Evolutionary conservation across 495 filamentous ascomycete genomes (phyloP).

Genomic region (Penicillium salamii): DNA sequence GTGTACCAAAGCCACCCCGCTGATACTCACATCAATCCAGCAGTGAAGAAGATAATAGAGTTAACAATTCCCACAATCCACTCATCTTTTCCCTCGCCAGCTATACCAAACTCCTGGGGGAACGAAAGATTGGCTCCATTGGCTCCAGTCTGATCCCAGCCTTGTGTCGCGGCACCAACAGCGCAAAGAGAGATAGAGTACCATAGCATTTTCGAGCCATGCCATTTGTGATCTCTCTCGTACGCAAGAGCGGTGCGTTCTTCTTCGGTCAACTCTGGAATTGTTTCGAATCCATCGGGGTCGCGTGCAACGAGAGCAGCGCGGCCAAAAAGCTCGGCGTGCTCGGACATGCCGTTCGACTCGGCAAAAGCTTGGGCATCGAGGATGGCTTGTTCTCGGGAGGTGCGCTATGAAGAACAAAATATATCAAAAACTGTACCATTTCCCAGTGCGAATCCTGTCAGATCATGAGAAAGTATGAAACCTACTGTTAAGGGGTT

Average conservation of each 20-base stretch:
- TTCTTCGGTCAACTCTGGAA: conserved; percentile 18
- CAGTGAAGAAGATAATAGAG: conserved; percentile 35
- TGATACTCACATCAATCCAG: conserved; percentile 34
- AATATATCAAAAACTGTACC: too few species aligned
- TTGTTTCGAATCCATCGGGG: conserved; percentile 11
- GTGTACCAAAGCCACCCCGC: neutral
- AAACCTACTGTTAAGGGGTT: conserved; percentile 1
- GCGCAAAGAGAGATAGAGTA: conserved; percentile 34
- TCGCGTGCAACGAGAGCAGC: conserved; percentile 38
- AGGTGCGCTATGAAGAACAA: conserved; percentile 28
- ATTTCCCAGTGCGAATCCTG: too few species aligned
- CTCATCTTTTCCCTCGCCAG: conserved; percentile 36
- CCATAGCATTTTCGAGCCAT: conserved; percentile 32
- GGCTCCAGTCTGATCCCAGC: conserved; percentile 67
- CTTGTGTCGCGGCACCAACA: conserved; percentile 38
- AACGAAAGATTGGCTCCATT: conserved; percentile 66
- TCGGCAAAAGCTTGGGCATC: conserved; percentile 42
- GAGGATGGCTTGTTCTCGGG: conserved; percentile 26
- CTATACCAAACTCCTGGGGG: conserved; percentile 51
- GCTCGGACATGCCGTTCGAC: conserved; percentile 34
- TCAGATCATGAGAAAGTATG: neutral
- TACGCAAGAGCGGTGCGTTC: conserved; percentile 24
- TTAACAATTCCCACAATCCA: conserved; percentile 63
- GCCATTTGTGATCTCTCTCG: conserved; percentile 36
- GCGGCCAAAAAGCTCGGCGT: conserved; percentile 39